Evolutionary conservation across 352 stramenopile species (phyloP).

Genomic region (Phytophthora agathidicida): DNA sequence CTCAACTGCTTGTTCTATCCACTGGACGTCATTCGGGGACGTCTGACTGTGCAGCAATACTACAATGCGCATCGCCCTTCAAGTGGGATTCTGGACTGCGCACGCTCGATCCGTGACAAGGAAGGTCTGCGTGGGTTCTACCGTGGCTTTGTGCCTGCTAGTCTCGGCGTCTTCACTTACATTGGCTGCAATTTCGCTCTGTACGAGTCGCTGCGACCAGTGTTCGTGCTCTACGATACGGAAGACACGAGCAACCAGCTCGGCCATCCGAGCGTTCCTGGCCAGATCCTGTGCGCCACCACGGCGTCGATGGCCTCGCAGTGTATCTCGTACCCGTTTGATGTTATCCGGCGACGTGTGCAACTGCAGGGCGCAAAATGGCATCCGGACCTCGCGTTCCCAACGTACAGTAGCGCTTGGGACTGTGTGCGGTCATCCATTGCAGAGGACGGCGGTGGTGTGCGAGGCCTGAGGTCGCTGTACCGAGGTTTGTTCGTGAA

Average conservation of each 20-base stretch:
- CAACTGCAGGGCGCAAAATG: slow-evolving; percentile 71
- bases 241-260: slow-evolving; percentile 58
- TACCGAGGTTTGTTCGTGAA: slow-evolving; percentile 85
- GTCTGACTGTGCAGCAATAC: slow-evolving; percentile 78
- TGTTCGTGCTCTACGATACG: slow-evolving; percentile 81
- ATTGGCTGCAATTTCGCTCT: slow-evolving; percentile 87
- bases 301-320: slow-evolving; percentile 75
- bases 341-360: slow-evolving; percentile 79
- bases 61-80: slow-evolving; percentile 41
- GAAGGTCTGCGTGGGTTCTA: slow-evolving; percentile 75
- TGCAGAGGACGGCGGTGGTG: slow-evolving; percentile 33
- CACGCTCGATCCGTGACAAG: slow-evolving; percentile 51
- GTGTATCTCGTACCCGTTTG: slow-evolving; percentile 80
- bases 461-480: slow-evolving; percentile 46
- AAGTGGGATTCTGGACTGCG: slow-evolving; percentile 63
- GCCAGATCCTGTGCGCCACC: slow-evolving; percentile 80
- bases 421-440: slow-evolving; percentile 66
- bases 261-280: slow-evolving; percentile 69
- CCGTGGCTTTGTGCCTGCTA: slow-evolving; percentile 70
- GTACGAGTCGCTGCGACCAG: slow-evolving; percentile 83
- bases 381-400: slow-evolving; percentile 66
- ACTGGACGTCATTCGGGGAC: slow-evolving; percentile 77
- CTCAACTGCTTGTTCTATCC: slow-evolving; percentile 79
- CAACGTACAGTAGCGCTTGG: slow-evolving; percentile 76
- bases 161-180: slow-evolving; percentile 80